These are phyloP conservation scores for Penicillium brasilianum DNA, from an alignment of 2,329 filamentous ascomycete species.

Conservation along the genomic window DNA sequence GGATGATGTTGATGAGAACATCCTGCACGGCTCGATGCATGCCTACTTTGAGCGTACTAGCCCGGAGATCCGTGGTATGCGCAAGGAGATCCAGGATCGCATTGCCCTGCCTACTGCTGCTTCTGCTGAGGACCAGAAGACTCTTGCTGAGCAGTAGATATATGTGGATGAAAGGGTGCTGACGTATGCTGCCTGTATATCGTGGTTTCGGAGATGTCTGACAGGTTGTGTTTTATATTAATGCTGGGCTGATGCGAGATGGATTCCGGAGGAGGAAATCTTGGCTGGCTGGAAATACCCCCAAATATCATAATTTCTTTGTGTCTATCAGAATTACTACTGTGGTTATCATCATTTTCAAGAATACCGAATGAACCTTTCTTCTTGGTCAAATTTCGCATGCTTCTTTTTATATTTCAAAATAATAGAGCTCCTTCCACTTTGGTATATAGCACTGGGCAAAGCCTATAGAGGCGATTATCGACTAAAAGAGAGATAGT, in stretches of 20 bases:
- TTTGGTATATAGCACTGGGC: too few species aligned
- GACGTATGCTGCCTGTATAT: background rate
- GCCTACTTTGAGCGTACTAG: slow-evolving; percentile 59
- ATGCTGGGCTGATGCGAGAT: slow-evolving; percentile 1
- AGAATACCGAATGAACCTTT: background rate
- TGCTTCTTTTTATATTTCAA: background rate
- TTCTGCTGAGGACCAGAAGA: slow-evolving; percentile 20
- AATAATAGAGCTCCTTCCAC: background rate
- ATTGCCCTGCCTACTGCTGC: slow-evolving; percentile 21
- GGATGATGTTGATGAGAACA: slow-evolving; percentile 51
- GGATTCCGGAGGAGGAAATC: background rate
- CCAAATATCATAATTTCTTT: slow-evolving; percentile 4
- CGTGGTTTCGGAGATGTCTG: background rate
- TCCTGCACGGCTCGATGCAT: slow-evolving; percentile 54
- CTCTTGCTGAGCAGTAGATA: slow-evolving; percentile 10
- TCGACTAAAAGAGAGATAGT: too few species aligned
- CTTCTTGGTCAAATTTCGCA: background rate
- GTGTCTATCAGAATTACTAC: background rate
- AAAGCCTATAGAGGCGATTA: too few species aligned
- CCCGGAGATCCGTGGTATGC: slow-evolving; percentile 44
- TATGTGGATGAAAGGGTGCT: background rate
- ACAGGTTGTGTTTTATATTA: slow-evolving; percentile 5
- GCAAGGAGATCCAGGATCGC: slow-evolving; percentile 30
- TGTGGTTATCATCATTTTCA: too few species aligned
- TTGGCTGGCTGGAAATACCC: background rate